A percentile compares a stretch with the other conserved stretches of the same genome.
Evolutionary conservation across 1,284 basidiomycete species (phyloP).

Genomic region (Ceratobasidium theobromae): DNA sequence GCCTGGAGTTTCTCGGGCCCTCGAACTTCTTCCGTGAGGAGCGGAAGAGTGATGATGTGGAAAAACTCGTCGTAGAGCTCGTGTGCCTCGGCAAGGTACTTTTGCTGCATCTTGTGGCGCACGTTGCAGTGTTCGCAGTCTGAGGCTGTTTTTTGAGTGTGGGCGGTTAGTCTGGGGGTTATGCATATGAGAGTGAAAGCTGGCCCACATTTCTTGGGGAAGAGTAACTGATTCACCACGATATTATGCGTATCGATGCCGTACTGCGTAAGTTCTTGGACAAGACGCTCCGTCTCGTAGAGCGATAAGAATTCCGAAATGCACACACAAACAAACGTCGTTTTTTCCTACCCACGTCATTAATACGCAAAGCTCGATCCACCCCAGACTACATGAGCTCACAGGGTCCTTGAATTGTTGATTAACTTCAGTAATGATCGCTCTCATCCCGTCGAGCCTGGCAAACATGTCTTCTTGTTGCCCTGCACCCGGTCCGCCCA

Average conservation of each 20-base stretch:
- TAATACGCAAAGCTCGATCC: neutral
- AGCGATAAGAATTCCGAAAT: constrained; percentile 98
- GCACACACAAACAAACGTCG: constrained; percentile 97
- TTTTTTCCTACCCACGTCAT: constrained; percentile 72
- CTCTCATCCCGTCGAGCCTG: constrained; percentile 96
- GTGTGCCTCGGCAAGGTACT: constrained; percentile 91
- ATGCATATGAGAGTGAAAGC: neutral
- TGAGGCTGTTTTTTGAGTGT: constrained; percentile 64
- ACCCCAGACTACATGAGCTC: constrained; percentile 43
- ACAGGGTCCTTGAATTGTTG: constrained; percentile 99
- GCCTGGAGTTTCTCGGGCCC: constrained; percentile 90
- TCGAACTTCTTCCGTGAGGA: constrained; percentile 95
- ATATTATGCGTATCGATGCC: constrained; percentile 99
- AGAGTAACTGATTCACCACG: constrained; percentile 95
- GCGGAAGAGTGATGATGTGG: constrained; percentile 89
- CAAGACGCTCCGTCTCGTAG: constrained; percentile 97
- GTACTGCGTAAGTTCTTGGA: constrained; percentile 94
- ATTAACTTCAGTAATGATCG: constrained; percentile 97
- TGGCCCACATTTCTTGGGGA: constrained; percentile 80
- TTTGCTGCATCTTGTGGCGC: constrained; percentile 96
- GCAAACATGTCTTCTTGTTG: constrained; percentile 97
- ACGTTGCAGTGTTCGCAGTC: constrained; percentile 96
- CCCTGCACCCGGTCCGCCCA: constrained; percentile 89
- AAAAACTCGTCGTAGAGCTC: constrained; percentile 97
- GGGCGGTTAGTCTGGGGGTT: neutral